Conservation (phyloP, 2,329 filamentous ascomycete species). For the Fusarium ramigenum region DNA sequence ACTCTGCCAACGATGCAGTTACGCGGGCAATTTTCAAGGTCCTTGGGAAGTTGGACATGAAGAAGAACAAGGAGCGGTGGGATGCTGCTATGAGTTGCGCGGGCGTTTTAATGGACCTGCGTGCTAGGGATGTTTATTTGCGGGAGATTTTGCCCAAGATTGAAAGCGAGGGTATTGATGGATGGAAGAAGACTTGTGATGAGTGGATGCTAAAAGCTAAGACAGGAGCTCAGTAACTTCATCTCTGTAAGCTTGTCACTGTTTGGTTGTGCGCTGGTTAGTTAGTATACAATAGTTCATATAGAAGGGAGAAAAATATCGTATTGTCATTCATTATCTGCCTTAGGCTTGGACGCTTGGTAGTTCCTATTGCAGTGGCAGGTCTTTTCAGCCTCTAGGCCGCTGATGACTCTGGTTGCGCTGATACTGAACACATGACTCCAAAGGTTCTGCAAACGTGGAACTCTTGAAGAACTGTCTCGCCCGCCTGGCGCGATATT, state of each 20-base stretch:
- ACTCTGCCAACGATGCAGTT: background rate
- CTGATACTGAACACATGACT: too few relatives aligned
- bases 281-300: background rate
- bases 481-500: background rate
- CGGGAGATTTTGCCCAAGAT: background rate
- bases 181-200: background rate
- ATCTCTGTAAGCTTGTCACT: background rate
- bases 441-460: background rate
- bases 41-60: background rate
- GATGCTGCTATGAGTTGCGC: accelerated
- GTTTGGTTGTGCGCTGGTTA: background rate
- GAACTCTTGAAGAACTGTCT: background rate
- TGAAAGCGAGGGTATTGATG: background rate
- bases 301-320: background rate
- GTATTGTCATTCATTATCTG: background rate
- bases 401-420: too few relatives aligned
- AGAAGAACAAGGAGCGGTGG: background rate
- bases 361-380: background rate
- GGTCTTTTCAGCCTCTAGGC: background rate
- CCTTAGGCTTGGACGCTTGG: background rate
- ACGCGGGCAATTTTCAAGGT: background rate
- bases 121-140: background rate
- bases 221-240: too few relatives aligned
- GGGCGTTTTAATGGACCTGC: background rate
- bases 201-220: too few relatives aligned